These are phyloP conservation scores for Mycena maculata DNA, from an alignment of 768 basidiomycete species.

Conservation along the genomic window DNA sequence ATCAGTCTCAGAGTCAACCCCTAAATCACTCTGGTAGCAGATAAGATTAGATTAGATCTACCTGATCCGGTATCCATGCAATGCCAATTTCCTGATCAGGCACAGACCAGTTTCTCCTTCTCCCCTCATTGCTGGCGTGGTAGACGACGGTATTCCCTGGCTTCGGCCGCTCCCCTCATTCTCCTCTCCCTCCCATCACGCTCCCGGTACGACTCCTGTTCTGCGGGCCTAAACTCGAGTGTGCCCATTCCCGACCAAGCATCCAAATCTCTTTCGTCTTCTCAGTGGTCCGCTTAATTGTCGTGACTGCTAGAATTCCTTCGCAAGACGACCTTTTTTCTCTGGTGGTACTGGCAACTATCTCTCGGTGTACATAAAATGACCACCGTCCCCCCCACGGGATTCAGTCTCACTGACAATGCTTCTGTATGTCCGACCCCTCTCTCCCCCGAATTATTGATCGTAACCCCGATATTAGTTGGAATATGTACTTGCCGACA, in stretches of 20 bases:
- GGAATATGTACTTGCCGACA: constrained; percentile 67
- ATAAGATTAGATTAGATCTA: neutral
- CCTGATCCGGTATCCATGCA: neutral
- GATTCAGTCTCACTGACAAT: constrained; percentile 31
- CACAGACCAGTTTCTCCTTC: neutral
- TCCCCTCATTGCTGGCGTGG: neutral
- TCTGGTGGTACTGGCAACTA: constrained; percentile 33
- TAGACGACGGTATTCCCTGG: constrained; percentile 17
- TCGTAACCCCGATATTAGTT: constrained; percentile 51
- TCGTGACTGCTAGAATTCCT: constrained; percentile 28
- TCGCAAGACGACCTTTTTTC: constrained; percentile 29
- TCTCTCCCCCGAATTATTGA: no score
- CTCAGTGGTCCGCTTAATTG: constrained; percentile 35
- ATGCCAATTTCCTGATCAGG: neutral
- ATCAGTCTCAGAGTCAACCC: no score
- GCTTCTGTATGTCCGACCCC: constrained; percentile 12
- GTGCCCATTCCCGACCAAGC: neutral
- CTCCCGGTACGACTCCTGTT: constrained; percentile 25
- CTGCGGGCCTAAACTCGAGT: constrained; percentile 30
- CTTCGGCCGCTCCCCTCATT: constrained; percentile 15
- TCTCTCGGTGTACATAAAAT: constrained; percentile 25
- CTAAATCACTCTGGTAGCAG: no score
- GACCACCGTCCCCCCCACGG: constrained; percentile 12
- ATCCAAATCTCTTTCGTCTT: constrained; percentile 6
- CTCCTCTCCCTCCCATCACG: neutral